phyloP scores from a whole-genome alignment of 2,329 filamentous ascomycete species.

The Ilyonectria mors-panacis region DNA sequence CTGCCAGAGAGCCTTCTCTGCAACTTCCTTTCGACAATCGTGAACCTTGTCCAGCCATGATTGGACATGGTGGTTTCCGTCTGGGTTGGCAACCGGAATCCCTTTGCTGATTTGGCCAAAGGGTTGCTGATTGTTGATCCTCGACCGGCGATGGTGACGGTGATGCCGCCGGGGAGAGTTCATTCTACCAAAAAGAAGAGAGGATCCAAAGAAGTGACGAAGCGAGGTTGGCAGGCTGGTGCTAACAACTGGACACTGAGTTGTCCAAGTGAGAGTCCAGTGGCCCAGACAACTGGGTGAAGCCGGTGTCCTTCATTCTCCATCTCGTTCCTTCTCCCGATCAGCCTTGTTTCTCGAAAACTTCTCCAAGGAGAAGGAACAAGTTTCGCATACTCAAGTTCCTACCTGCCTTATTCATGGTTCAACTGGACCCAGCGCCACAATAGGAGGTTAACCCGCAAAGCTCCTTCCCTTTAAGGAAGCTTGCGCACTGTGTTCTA shows the following conservation, averaged over 20 bases:
- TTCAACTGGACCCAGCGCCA: neutral
- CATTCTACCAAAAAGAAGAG: constrained; percentile 11
- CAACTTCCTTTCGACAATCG: neutral
- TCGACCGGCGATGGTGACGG: neutral
- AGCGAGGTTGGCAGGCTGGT: neutral
- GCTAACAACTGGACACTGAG: neutral
- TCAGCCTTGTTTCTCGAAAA: neutral
- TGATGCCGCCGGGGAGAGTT: neutral
- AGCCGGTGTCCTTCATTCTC: neutral
- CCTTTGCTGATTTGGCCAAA: neutral
- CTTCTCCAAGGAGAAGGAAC: neutral
- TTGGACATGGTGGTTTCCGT: neutral
- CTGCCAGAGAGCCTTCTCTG: neutral
- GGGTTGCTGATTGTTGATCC: neutral
- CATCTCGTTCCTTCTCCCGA: neutral
- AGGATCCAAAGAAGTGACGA: neutral
- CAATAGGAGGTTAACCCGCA: neutral
- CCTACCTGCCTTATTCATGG: neutral
- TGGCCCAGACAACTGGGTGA: neutral
- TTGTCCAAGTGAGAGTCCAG: neutral
- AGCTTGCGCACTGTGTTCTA: neutral
- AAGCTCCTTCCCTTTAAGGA: neutral
- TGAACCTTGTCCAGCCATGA: constrained; percentile 10
- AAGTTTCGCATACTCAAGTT: neutral
- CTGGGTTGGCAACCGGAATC: neutral